Evolutionary conservation across 2,329 filamentous ascomycete genomes (phyloP), one percentile per base, ranked within the genome.

Genomic region (Aspergillus chevalieri): DNA sequence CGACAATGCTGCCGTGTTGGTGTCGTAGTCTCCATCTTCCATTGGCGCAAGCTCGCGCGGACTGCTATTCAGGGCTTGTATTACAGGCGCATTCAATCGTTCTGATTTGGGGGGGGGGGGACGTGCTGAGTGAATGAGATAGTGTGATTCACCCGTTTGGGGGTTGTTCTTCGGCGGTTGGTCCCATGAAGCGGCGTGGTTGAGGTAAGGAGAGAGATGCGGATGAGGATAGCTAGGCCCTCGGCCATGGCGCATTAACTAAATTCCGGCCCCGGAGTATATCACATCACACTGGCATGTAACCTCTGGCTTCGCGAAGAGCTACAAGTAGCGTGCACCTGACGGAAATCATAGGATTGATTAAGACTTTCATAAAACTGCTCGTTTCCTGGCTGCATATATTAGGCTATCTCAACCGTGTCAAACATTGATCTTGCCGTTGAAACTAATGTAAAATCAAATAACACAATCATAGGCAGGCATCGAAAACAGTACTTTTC

Each of bases 11-110:
- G 56, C 58, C 48, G 54, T 54, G 53, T 50, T 60, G 43, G 47
- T 52, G 49, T 59, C 48, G 50, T 59, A 47, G 52, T 57, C 57
- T 56, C 60, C 63, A 68, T 67, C 53, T 59, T 68, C 66, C 67
- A 70, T 69, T 67, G 64, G 57, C 56, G 52, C 59, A 52, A 46
- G 50, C 49, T 57, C 53, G 44, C 53, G 48, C 55, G 51, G 49
- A 47, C 51, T 49, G 47, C 53, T 55, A 61, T 12, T 12, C 26
- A 10, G 9, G 9, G 26, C 9, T 30, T 30, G 26, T 30, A 30
- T 12, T 10, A 58, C 54, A 56, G 48, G 49, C 49, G 47, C 47
- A 57, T 62, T 52, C 45, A 62, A 45, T 55, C 34, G 7, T 48
- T 48, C 41, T 47, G 26, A n/a, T n/a, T n/a, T n/a, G n/a, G n/a